Percentiles rank a stretch among this genome's conserved stretches.
These are phyloP conservation scores for Phytomonas francai DNA, from an alignment of 208 protist species.

Conservation along the genomic window DNA sequence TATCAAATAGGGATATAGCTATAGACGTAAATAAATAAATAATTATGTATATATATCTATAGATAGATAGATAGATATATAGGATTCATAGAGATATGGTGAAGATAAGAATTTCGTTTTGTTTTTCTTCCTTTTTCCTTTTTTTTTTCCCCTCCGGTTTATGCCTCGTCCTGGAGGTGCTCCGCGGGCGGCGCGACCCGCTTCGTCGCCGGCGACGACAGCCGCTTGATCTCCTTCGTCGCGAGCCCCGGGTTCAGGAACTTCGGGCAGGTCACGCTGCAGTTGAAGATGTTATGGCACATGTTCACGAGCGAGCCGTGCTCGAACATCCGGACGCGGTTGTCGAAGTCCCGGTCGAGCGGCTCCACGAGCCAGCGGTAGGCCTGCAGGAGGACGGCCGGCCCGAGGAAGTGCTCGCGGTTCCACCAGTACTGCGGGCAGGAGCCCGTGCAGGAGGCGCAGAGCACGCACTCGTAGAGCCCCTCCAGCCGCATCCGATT, in stretches of 20 bases:
- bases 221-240: constrained; percentile 85
- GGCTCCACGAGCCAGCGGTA: constrained; percentile 89
- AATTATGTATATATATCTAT: background rate
- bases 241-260: constrained; percentile 85
- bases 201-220: constrained; percentile 48
- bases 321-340: constrained; percentile 80
- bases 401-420: constrained; percentile 84
- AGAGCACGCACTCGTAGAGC: constrained; percentile 88
- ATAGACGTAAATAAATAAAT: constrained; percentile 1
- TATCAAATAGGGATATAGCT: background rate
- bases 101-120: background rate
- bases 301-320: constrained; percentile 80
- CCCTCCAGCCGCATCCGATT: constrained; percentile 83
- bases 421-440: constrained; percentile 92
- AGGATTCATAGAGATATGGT: background rate
- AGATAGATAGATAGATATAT: constrained; percentile 3
- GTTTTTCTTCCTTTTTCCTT: background rate
- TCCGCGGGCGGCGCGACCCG: constrained; percentile 45
- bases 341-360: constrained; percentile 80
- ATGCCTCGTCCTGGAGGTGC: constrained; percentile 5
- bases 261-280: constrained; percentile 86
- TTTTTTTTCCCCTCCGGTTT: background rate
- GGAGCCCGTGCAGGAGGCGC: constrained; percentile 78
- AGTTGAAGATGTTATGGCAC: constrained; percentile 92
- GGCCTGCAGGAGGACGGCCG: constrained; percentile 82